Base-by-base conservation (phyloP, 148 eudicot genomes). In the Selenicereus undatus region DNA sequence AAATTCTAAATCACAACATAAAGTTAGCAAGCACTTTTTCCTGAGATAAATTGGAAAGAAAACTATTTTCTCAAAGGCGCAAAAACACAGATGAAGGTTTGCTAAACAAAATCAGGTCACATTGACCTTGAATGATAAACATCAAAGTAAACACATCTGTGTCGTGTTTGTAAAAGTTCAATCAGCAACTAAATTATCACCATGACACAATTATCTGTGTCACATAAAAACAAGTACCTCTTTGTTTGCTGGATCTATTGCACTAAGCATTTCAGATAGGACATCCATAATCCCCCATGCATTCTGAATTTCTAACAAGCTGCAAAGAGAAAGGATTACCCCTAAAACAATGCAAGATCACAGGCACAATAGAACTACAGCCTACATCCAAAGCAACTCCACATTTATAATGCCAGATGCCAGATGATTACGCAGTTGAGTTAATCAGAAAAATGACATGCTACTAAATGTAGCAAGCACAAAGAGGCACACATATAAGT, bases 261-360 rank as follows among this genome's bases (percentile, higher is more conserved):
- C 98, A 88, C 58, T 93, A 86, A 95, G 78, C 97, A 95, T 93
- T 88, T 95, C 96, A 51, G 93, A 71, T 78, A 95, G 92, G 76
- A 95, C 94, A 84, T 93, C 93, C 97, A 95, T 88, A 82, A 91
- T 88, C 51, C 97, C 97, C 42, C 94, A 90, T 76, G 96, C 97
- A 85, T 89, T 93, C 80, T 95, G 97, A 80, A 93, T 90, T 86
- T 95, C 98, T 27, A 90, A 76, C 91, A 90, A 77, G 88, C 98
- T 95, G 81, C 73, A 42, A 84, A 72, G 84, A 39, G 78, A 32
- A 79, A n/a, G n/a, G 18, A 43, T 83, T 70, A 78, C 76, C 76
- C 13, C 54, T 56, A 36, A 73, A 62, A 74, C 62, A 64, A 62
- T 2, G 29, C 79, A 74, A 56, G 32, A 76, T 27, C 22, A 43